A percentile compares a stretch with the other conserved stretches of the same genome.
Conservation (phyloP, 352 stramenopile genomes). For the Phytophthora multivora region DNA sequence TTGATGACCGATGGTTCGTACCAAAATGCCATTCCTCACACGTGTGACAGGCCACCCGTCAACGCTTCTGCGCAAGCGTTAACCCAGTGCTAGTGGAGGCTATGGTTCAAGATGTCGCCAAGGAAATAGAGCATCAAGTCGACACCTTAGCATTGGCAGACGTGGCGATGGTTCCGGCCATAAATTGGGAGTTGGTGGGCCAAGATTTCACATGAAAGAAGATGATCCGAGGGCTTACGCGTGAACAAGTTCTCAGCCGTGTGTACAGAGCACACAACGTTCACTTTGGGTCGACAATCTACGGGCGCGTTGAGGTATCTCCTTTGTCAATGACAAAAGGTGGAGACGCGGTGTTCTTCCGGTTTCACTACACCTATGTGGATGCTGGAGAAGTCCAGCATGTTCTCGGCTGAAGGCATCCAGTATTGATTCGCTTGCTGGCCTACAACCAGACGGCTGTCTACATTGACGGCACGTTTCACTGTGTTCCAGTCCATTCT, state of each 20-base stretch:
- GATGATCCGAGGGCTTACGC: constrained; percentile 3
- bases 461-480: constrained; percentile 33
- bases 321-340: constrained; percentile 11
- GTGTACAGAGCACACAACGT: constrained; percentile 8
- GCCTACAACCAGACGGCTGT: neutral
- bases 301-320: constrained; percentile 20
- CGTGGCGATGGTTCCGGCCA: neutral
- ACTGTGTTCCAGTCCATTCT: constrained; percentile 15
- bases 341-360: constrained; percentile 24
- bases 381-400: constrained; percentile 9
- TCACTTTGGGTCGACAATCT: constrained; percentile 14
- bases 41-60: neutral
- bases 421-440: neutral
- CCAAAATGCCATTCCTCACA: constrained; percentile 6
- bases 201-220: constrained; percentile 1
- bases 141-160: constrained; percentile 5
- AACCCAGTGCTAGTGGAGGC: neutral
- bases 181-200: constrained; percentile 10
- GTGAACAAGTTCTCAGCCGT: constrained; percentile 12
- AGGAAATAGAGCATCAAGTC: constrained; percentile 8
- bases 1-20: constrained; percentile 9
- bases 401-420: constrained; percentile 8
- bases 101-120: constrained; percentile 1
- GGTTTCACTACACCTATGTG: constrained; percentile 29
- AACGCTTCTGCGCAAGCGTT: too few relatives aligned